Conservation (phyloP, 352 stramenopile genomes). For the Salisapilia sapeloensis region DNA sequence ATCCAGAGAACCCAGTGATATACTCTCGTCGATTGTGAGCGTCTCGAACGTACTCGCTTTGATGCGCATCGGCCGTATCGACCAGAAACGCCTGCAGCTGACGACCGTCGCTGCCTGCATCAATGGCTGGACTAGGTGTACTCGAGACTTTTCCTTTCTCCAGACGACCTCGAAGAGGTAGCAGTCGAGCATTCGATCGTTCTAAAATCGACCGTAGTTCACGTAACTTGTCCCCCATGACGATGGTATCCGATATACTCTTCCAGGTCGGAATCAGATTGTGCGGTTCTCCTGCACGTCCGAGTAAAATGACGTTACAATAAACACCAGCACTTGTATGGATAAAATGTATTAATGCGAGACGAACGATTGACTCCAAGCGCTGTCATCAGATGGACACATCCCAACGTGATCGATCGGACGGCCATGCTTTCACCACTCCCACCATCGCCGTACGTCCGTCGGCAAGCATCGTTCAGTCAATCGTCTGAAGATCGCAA, state of each 20-base stretch:
- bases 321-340: too few species aligned
- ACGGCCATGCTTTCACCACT: too few species aligned
- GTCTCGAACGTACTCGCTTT: conserved; percentile 96
- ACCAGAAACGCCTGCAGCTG: conserved; percentile 85
- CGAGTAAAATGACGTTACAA: too few species aligned
- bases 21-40: conserved; percentile 92
- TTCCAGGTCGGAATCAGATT: too few species aligned
- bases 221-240: conserved; percentile 35
- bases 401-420: too few species aligned
- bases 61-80: conserved; percentile 93
- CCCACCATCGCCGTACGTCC: too few species aligned
- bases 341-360: too few species aligned
- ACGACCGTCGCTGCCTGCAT: conserved; percentile 19
- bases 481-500: too few species aligned
- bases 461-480: too few species aligned
- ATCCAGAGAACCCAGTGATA: conserved; percentile 94
- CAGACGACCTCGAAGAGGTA: conserved; percentile 38
- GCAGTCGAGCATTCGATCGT: conserved; percentile 40
- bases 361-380: too few species aligned
- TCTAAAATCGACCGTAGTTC: conserved; percentile 44
- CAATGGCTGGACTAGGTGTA: conserved; percentile 3
- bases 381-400: too few species aligned
- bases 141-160: conserved; percentile 10
- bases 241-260: conserved; percentile 6
- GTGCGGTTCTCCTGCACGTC: too few species aligned